Evolutionary conservation across 352 stramenopile species (phyloP).

Genomic region (Blastocystis sp.): DNA sequence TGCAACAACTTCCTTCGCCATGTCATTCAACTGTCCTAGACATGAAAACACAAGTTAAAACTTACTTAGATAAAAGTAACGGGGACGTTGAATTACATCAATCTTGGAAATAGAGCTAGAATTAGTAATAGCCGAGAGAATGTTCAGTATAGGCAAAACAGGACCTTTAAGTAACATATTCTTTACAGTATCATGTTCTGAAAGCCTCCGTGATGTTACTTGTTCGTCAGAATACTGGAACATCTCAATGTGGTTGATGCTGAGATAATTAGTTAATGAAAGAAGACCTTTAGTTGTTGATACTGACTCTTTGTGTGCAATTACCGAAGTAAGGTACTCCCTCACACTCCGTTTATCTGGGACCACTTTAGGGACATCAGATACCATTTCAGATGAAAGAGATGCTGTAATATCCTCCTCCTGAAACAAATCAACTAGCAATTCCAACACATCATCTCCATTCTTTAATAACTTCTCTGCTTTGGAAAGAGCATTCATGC

Average conservation of each 20-base stretch:
- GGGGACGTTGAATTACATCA: background rate
- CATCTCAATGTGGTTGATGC: background rate
- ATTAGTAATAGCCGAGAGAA: background rate
- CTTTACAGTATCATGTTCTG: no score
- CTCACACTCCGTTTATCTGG: background rate
- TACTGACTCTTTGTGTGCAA: background rate
- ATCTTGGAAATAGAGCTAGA: background rate
- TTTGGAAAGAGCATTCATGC: background rate
- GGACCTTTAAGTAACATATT: background rate
- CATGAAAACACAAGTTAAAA: background rate
- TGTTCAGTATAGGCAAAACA: background rate
- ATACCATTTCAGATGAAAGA: background rate
- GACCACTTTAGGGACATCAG: background rate
- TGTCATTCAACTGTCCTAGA: constrained; percentile 12
- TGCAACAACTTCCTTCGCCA: background rate
- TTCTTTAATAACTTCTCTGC: background rate
- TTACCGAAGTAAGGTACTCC: background rate
- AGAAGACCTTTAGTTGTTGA: background rate
- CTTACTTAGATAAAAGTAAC: background rate
- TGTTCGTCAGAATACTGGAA: no score
- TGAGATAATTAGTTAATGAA: background rate
- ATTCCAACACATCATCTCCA: background rate
- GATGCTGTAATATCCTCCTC: background rate
- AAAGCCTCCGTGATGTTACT: no score
- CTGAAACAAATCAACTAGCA: background rate